Evolutionary conservation across 208 protist species (phyloP).

Genomic region (Sergeia podlipaevii): DNA sequence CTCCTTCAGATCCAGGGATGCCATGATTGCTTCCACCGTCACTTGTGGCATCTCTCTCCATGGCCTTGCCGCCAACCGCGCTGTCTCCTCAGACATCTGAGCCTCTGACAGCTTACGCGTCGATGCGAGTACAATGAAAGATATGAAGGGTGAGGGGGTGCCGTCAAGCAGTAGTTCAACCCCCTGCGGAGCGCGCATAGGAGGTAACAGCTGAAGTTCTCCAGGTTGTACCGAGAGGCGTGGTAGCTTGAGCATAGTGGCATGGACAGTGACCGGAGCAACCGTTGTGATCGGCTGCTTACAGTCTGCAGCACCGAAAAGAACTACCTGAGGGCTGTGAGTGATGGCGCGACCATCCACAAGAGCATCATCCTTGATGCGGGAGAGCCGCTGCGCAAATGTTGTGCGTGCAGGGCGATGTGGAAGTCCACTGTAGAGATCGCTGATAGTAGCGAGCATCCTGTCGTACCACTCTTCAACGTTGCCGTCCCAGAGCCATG

Average conservation of each 20-base stretch:
- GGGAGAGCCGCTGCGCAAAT: too few relatives aligned
- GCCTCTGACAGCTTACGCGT: conserved; percentile 18
- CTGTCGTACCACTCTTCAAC: conserved; percentile 46
- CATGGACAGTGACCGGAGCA: neutral
- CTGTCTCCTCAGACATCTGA: conserved; percentile 20
- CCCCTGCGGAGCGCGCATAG: neutral
- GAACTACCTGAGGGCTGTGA: conserved; percentile 7
- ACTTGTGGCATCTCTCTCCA: too few relatives aligned
- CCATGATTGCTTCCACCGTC: too few relatives aligned
- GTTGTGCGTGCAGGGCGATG: too few relatives aligned
- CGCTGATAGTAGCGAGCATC: too few relatives aligned
- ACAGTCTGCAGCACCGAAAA: too few relatives aligned
- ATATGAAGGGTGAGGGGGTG: conserved; percentile 22
- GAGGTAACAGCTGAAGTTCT: conserved; percentile 25
- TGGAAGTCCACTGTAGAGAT: too few relatives aligned
- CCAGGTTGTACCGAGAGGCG: conserved; percentile 40
- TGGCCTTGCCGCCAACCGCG: too few relatives aligned
- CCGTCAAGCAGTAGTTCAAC: conserved; percentile 34
- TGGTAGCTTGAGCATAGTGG: conserved; percentile 21
- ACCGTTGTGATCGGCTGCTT: too few relatives aligned
- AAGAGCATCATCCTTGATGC: neutral
- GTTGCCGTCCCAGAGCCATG: conserved; percentile 23
- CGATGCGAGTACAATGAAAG: conserved; percentile 16
- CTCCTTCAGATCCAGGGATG: neutral
- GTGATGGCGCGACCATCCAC: neutral